phyloP scores from a whole-genome alignment of 2,329 filamentous ascomycete species.

The Microcera coccophila region DNA sequence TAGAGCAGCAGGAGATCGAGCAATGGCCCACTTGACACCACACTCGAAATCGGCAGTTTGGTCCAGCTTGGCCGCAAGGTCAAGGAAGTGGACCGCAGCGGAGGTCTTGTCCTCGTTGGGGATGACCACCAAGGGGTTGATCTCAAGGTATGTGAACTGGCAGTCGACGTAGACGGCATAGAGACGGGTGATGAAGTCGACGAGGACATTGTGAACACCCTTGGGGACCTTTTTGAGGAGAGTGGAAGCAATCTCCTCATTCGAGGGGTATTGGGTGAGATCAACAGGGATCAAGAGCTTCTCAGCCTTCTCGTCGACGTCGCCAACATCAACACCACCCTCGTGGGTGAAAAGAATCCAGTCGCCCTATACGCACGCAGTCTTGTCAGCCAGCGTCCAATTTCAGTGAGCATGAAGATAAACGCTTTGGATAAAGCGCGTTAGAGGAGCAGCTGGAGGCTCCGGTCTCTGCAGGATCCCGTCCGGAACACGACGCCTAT shows the following conservation, averaged over 20 bases:
- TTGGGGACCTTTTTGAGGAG: constrained; percentile 91
- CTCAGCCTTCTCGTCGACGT: constrained; percentile 98
- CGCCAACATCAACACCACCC: constrained; percentile 98
- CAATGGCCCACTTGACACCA: constrained; percentile 97
- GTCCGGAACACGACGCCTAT: constrained; percentile 25
- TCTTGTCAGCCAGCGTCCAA: constrained; percentile 22
- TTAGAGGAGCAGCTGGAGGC: neutral
- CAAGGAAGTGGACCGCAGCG: constrained; percentile 94
- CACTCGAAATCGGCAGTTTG: constrained; percentile 99
- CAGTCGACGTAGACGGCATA: constrained; percentile 99
- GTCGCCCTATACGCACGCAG: constrained; percentile 67
- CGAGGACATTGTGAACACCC: constrained; percentile 94
- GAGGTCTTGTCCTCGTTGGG: constrained; percentile 90
- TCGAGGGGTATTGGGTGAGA: constrained; percentile 89
- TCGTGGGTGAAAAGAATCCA: constrained; percentile 99
- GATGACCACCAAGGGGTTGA: constrained; percentile 98
- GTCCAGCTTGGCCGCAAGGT: constrained; percentile 96
- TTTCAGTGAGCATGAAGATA: neutral
- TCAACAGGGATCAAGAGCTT: constrained; percentile 98
- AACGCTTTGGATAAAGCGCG: neutral
- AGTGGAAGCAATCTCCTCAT: constrained; percentile 80
- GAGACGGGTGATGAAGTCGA: constrained; percentile 97
- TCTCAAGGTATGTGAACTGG: constrained; percentile 99
- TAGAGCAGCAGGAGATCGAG: constrained; percentile 82
- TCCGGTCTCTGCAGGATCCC: neutral